Conservation (phyloP, 1,284 basidiomycete genomes). For the Vanrija pseudolonga region DNA sequence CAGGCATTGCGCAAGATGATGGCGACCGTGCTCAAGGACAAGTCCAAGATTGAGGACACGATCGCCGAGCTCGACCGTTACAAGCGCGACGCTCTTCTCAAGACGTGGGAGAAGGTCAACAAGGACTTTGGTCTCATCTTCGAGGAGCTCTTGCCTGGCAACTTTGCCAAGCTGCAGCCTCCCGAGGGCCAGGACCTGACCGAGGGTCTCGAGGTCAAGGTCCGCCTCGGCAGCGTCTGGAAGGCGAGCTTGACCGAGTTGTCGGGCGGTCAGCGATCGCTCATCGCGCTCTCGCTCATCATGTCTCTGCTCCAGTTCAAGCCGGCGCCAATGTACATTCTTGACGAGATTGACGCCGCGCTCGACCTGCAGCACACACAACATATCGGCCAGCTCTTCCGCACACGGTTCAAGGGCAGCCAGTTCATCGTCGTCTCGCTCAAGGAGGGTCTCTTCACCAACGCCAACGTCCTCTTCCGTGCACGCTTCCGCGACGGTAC, state of each 20-base stretch:
- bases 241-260: constrained; percentile 95
- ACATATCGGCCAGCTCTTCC: constrained; percentile 94
- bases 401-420: constrained; percentile 87
- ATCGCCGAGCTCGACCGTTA: constrained; percentile 90
- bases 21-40: constrained; percentile 84
- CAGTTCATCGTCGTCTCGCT: constrained; percentile 98
- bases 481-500: constrained; percentile 90
- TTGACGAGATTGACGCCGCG: constrained; percentile 97
- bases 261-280: constrained; percentile 92
- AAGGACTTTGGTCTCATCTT: constrained; percentile 96
- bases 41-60: constrained; percentile 91
- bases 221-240: constrained; percentile 90
- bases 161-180: constrained; percentile 91
- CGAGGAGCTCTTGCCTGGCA: constrained; percentile 90
- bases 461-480: constrained; percentile 94
- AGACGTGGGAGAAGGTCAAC: constrained; percentile 95
- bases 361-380: constrained; percentile 94
- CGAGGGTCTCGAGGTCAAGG: constrained; percentile 95
- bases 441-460: constrained; percentile 96
- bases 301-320: constrained; percentile 99
- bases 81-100: constrained; percentile 87
- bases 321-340: constrained; percentile 98
- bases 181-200: constrained; percentile 91
- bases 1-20: constrained; percentile 81
- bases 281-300: constrained; percentile 94